Evolutionary conservation across 2,329 filamentous ascomycete genomes (phyloP).

Genomic region (Berkeleyomyces basicola): DNA sequence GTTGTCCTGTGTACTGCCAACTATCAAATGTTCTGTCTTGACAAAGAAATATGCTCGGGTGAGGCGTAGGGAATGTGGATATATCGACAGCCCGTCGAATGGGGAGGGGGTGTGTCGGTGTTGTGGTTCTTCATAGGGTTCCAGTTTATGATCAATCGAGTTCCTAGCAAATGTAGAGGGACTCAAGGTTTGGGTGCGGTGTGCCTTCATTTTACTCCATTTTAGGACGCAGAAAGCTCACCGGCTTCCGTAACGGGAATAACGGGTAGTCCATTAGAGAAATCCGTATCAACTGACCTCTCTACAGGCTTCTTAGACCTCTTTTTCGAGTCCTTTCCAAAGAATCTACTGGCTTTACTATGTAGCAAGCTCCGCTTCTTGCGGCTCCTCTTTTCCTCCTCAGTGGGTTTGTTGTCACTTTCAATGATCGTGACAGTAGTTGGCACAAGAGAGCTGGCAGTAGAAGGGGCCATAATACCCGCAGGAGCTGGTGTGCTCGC

Average conservation of each 20-base stretch:
- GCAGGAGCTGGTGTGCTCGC: neutral
- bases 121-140: neutral
- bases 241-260: constrained; percentile 7
- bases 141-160: constrained; percentile 1
- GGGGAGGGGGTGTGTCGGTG: neutral
- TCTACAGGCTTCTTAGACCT: neutral
- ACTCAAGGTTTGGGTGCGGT: neutral
- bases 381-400: constrained; percentile 2
- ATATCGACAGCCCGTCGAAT: neutral
- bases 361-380: constrained; percentile 2
- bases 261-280: constrained; percentile 8
- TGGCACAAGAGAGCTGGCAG: neutral
- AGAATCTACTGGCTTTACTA: constrained; percentile 10
- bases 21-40: constrained; percentile 4
- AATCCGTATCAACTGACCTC: neutral
- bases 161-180: neutral
- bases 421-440: constrained; percentile 9
- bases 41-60: neutral
- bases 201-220: neutral
- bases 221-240: constrained; percentile 5
- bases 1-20: constrained; percentile 10
- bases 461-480: neutral
- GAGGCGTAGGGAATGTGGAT: neutral
- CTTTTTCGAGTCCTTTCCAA: constrained; percentile 7
- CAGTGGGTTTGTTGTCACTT: neutral